Evolutionary conservation across 495 filamentous ascomycete species (phyloP), one percentile per base, ranked within the genome.

Genomic region (Talaromyces proteolyticus): DNA sequence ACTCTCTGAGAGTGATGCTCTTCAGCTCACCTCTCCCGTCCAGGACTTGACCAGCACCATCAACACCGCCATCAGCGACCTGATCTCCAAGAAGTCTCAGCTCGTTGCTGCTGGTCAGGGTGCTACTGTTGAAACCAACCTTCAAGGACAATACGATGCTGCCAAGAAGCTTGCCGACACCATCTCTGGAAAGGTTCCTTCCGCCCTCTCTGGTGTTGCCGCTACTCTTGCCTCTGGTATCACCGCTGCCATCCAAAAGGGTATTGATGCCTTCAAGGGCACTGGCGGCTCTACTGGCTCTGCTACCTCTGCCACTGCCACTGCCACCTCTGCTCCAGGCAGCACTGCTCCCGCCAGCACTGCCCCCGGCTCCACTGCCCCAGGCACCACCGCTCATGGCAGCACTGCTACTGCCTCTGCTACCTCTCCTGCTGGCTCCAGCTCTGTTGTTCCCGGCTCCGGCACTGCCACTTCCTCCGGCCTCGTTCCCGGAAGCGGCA

Each of bases 81-180:
- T 73, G 42, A 57, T 57, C 46, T 37, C 45, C 45, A 70, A 69
- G 62, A 68, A 69, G 57, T 23, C 38, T 20, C 39, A 57, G 16
- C 61, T 75, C 53, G 65, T 64, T 42, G 47, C 60, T 16, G 64
- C 64, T 24, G 55, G 57, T 38, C 52, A 60, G 12, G 72, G 65
- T 50, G 45, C 45, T 3, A 29, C 38, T 3, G 50, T 70, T 51
- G 56, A 65, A 40, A 22, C 39, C 12, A 47, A 56, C 17, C 57
- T 73, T 25, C 40, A 53, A n/a, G 44, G 57, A 18, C 60, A 68
- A 49, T 60, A 60, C 25, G 51, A 46, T 49, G 69, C 67, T 26
- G 61, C 66, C 51, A 50, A 62, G 41, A 41, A 34, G 36, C 61
- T 73, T 18, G 58, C 69, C 17, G 55, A 58, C 16, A 57, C 59